A percentile compares a stretch with the other conserved stretches of the same genome.
Evolutionary conservation across 768 basidiomycete genomes (phyloP).

Genomic region (Tricholoma hemisulphureum): DNA sequence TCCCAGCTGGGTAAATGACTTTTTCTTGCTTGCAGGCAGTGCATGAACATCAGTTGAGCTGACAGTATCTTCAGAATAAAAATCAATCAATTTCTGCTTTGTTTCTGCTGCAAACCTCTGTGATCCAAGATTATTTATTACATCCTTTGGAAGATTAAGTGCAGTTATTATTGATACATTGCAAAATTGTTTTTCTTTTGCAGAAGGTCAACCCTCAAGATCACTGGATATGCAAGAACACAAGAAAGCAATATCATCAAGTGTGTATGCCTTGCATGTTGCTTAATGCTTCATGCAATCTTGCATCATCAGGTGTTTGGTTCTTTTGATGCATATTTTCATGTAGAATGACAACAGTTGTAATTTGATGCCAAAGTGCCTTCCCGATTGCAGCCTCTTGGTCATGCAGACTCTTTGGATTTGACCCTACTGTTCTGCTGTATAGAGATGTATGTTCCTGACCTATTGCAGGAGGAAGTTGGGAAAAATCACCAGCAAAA

Average conservation of each 20-base stretch:
- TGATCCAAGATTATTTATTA: constrained; percentile 33
- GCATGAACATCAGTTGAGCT: neutral
- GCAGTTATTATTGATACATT: constrained; percentile 39
- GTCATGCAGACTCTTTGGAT: neutral
- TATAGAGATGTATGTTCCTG: constrained; percentile 20
- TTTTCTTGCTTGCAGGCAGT: neutral
- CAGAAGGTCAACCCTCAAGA: neutral
- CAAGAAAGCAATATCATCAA: constrained; percentile 36
- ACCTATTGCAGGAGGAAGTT: too few species aligned
- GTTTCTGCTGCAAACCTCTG: constrained; percentile 34
- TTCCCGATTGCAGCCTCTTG: constrained; percentile 27
- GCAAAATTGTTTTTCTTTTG: constrained; percentile 19
- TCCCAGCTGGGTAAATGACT: neutral
- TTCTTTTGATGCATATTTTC: constrained; percentile 29
- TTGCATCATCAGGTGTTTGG: constrained; percentile 19
- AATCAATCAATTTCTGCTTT: constrained; percentile 18
- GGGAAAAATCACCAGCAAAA: too few species aligned
- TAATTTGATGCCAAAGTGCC: constrained; percentile 29
- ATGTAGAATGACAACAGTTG: too few species aligned
- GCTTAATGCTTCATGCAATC: constrained; percentile 25
- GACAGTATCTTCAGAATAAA: constrained; percentile 26
- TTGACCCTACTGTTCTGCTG: constrained; percentile 10
- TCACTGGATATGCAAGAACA: constrained; percentile 20
- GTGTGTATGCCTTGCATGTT: constrained; percentile 41
- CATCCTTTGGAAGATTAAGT: constrained; percentile 36